Evolutionary conservation across 306 rosid species (phyloP).

Genomic region (Trichosanthes cucumerina): DNA sequence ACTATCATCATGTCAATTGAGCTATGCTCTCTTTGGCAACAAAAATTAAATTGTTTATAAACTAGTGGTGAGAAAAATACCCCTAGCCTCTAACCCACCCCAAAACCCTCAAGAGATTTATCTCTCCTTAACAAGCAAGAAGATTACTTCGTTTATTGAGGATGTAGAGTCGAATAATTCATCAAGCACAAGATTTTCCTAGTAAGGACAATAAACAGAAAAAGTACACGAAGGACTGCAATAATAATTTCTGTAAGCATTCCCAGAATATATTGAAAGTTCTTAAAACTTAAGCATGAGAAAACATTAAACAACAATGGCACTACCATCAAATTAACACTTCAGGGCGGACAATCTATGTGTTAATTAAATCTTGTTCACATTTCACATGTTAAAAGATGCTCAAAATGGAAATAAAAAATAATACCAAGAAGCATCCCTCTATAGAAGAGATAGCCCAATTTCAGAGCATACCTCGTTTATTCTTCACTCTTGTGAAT

Average conservation of each 20-base stretch:
- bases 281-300: background rate
- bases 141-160: background rate
- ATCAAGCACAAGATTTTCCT: background rate
- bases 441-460: background rate
- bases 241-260: background rate
- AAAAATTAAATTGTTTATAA: background rate
- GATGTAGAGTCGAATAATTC: background rate
- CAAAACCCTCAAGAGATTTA: background rate
- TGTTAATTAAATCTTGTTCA: background rate
- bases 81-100: background rate
- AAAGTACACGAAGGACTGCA: background rate
- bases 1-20: no score
- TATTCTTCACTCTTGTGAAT: slow-evolving; percentile 77
- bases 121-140: background rate
- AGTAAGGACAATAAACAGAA: background rate
- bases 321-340: background rate
- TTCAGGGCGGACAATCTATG: background rate
- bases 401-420: background rate
- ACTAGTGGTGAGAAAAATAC: background rate
- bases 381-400: background rate
- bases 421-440: background rate
- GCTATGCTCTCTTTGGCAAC: no score
- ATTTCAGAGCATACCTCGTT: slow-evolving; percentile 44
- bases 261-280: background rate
- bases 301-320: background rate